phyloP scores from a whole-genome alignment of 129 eudicot genomes.

The Helichrysum umbraculigerum region DNA sequence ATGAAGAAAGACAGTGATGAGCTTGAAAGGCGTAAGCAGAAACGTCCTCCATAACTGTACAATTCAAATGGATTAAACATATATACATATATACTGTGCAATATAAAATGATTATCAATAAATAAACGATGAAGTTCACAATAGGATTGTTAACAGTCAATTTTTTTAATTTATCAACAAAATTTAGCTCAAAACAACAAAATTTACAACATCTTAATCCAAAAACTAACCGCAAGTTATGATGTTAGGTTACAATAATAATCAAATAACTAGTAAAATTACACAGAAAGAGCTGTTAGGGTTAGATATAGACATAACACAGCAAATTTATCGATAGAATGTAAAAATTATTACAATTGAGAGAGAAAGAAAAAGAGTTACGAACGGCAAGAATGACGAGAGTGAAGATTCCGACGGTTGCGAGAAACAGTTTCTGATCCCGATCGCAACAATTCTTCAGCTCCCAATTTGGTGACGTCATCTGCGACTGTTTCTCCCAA shows the following conservation, averaged over 20 bases:
- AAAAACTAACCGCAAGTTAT: no score
- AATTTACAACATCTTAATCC: background rate
- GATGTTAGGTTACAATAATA: background rate
- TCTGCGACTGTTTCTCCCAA: conserved; percentile 20
- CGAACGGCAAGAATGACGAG: conserved; percentile 77
- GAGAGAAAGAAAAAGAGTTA: background rate
- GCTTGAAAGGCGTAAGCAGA: conserved; percentile 92
- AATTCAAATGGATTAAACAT: no score
- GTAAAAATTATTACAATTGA: background rate
- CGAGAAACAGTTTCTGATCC: conserved; percentile 73
- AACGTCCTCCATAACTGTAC: conserved; percentile 92
- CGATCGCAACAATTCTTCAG: conserved; percentile 69
- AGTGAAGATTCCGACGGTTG: conserved; percentile 78
- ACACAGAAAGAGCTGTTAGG: background rate
- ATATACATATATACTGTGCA: background rate
- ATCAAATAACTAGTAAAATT: background rate
- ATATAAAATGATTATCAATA: no score
- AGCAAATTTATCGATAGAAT: background rate
- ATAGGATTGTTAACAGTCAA: conserved; percentile 3
- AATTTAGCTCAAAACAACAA: conserved; percentile 3
- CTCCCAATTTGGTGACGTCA: conserved; percentile 83
- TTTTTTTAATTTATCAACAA: background rate
- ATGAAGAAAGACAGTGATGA: conserved; percentile 96
- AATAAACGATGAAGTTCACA: background rate
- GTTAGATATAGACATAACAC: background rate